These are phyloP conservation scores for Eragrostis curvula DNA, from an alignment of 176 grass and related monocot genomes.

Conservation along the genomic window DNA sequence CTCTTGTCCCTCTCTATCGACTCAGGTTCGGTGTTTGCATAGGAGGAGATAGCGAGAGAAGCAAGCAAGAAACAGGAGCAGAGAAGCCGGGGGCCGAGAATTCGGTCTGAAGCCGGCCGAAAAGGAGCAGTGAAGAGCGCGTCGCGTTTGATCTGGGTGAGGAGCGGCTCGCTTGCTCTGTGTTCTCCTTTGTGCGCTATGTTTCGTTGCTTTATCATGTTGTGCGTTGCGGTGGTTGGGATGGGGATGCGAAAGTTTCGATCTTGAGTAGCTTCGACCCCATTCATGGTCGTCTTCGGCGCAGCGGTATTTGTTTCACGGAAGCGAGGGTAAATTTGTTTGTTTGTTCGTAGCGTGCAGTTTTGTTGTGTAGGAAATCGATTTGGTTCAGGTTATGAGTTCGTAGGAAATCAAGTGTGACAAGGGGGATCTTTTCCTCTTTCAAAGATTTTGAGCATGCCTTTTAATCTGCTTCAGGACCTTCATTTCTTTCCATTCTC, in stretches of 20 bases:
- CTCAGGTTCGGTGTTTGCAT: slow-evolving; percentile 3
- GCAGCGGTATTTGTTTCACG: background rate
- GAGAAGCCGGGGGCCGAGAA: slow-evolving; percentile 33
- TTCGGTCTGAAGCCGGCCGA: background rate
- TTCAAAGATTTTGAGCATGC: background rate
- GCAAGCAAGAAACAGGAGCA: slow-evolving; percentile 24
- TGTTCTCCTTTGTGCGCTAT: background rate
- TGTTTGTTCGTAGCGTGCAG: slow-evolving; percentile 1
- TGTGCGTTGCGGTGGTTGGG: background rate
- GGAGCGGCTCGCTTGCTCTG: slow-evolving; percentile 9
- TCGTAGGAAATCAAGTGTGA: slow-evolving; percentile 11
- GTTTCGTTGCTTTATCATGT: slow-evolving; percentile 15
- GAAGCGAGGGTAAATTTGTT: background rate
- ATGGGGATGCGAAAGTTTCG: slow-evolving; percentile 14
- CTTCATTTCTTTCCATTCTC: background rate
- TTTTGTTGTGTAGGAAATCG: background rate
- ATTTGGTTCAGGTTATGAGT: slow-evolving; percentile 13
- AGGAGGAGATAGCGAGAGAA: slow-evolving; percentile 22
- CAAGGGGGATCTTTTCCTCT: background rate
- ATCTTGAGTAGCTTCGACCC: slow-evolving; percentile 1
- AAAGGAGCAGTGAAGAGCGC: background rate
- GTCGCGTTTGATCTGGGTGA: slow-evolving; percentile 43
- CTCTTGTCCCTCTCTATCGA: slow-evolving; percentile 3
- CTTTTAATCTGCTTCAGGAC: slow-evolving; percentile 13
- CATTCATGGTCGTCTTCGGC: background rate